Percentiles rank a stretch among this genome's conserved stretches.
Evolutionary conservation across 1,284 basidiomycete genomes (phyloP).

Genomic region (Erythrobasidium hasegawianum): DNA sequence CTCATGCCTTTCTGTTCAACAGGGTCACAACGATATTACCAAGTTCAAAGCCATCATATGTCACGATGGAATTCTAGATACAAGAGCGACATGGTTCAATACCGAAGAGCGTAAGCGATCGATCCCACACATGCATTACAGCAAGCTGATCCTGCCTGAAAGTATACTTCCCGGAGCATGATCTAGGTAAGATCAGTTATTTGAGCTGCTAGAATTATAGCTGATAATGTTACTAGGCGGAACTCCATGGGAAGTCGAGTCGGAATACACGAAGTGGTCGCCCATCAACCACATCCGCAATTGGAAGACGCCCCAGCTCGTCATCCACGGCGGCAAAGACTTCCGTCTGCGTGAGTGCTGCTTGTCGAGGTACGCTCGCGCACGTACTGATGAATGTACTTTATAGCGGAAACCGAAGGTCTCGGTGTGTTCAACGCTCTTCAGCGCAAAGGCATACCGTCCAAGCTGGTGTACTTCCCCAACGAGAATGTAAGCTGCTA

Average conservation of each 20-base stretch:
- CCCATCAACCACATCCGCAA: constrained; percentile 73
- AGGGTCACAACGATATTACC: constrained; percentile 74
- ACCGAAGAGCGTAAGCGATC: constrained; percentile 82
- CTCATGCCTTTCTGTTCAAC: constrained; percentile 60
- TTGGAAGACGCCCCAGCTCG: constrained; percentile 76
- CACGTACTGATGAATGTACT: not conserved
- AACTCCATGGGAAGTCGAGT: constrained; percentile 64
- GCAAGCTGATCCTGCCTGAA: not conserved
- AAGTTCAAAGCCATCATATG: constrained; percentile 81
- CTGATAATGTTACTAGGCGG: constrained; percentile 49
- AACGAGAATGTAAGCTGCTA: constrained; percentile 78
- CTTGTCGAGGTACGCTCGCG: no score
- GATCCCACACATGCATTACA: constrained; percentile 20
- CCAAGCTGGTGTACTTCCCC: constrained; percentile 80
- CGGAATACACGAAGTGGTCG: constrained; percentile 51
- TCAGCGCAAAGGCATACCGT: constrained; percentile 66
- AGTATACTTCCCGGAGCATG: constrained; percentile 57
- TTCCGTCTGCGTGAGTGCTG: constrained; percentile 42
- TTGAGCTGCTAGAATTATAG: no score
- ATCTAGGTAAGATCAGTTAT: constrained; percentile 57
- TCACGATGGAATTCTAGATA: constrained; percentile 54
- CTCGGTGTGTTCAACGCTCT: constrained; percentile 71
- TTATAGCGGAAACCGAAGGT: constrained; percentile 71
- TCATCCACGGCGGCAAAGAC: constrained; percentile 74
- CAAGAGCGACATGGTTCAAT: constrained; percentile 72